Conservation (phyloP, 139 green algal species). For the Chlamydomonas incerta region DNA sequence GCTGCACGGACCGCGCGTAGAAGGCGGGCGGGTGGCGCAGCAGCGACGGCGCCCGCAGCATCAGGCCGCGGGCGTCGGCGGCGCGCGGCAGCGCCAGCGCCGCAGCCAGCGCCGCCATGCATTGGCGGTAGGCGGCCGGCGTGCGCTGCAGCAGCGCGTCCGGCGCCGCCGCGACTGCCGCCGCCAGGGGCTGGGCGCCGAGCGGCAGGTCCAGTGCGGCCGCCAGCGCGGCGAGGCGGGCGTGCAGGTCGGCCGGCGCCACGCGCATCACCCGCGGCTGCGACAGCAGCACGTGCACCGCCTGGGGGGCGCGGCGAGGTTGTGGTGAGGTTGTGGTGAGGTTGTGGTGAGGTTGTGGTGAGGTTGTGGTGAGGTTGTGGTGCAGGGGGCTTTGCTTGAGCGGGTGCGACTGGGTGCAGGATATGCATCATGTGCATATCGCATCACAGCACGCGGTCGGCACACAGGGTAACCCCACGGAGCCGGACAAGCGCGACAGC, state of each 20-base stretch:
- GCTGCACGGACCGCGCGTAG: background rate
- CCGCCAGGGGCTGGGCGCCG: background rate
- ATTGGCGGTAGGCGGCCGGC: background rate
- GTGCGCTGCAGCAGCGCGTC: conserved; percentile 1
- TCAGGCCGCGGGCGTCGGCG: background rate
- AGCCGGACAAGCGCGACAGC: no score
- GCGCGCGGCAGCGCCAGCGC: background rate
- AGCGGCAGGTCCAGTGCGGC: background rate
- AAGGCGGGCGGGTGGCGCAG: conserved; percentile 1
- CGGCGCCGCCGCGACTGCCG: background rate
- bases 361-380: no score
- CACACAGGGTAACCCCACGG: no score
- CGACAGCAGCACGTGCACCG: background rate
- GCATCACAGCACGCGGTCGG: no score
- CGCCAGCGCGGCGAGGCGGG: background rate
- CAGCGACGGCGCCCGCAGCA: conserved; percentile 2
- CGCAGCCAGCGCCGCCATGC: background rate
- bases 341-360: no score
- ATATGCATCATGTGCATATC: no score
- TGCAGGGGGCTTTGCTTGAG: no score
- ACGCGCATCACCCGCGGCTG: conserved; percentile 14
- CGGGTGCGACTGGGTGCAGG: no score
- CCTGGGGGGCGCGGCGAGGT: no score
- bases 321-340: no score
- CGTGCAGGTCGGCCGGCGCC: background rate